Conservation (phyloP, 345 rosid genomes). For the Gossypium raimondii region DNA sequence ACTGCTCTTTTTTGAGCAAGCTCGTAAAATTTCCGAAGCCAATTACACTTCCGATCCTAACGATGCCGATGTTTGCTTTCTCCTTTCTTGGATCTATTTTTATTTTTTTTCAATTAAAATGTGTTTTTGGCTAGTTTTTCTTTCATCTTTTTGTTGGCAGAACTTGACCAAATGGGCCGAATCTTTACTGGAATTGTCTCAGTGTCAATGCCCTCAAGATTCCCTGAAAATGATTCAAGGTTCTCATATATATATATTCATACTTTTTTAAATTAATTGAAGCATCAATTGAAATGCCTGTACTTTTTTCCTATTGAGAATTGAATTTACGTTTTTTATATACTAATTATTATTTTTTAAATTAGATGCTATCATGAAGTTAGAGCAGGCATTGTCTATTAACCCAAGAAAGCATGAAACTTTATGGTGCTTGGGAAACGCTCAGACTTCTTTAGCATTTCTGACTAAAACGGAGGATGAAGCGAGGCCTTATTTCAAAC, state of each 20-base stretch:
- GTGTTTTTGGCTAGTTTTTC: neutral
- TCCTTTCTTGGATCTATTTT: neutral
- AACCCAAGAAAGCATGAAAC: constrained; percentile 60
- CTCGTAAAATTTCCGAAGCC: constrained; percentile 61
- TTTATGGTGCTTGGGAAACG: constrained; percentile 90
- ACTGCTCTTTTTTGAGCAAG: constrained; percentile 69
- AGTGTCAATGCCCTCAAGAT: constrained; percentile 59
- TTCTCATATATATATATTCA: constrained; percentile 1
- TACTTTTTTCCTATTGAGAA: neutral
- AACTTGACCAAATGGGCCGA: constrained; percentile 92
- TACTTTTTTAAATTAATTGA: neutral
- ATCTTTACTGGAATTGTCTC: constrained; percentile 76
- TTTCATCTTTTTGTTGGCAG: constrained; percentile 26
- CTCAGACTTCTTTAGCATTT: constrained; percentile 71
- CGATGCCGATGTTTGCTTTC: constrained; percentile 60
- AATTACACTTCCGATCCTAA: constrained; percentile 58
- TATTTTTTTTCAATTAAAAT: neutral
- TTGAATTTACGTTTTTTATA: neutral
- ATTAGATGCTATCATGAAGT: constrained; percentile 70
- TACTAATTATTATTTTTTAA: neutral
- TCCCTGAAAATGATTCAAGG: constrained; percentile 76
- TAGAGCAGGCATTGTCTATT: constrained; percentile 74
- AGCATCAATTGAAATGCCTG: neutral
- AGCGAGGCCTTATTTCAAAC: constrained; percentile 54
- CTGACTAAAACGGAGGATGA: constrained; percentile 56